Evolutionary conservation across 352 stramenopile species (phyloP), one percentile per base, ranked within the genome.

Genomic region (Aphanomyces cochlioides): DNA sequence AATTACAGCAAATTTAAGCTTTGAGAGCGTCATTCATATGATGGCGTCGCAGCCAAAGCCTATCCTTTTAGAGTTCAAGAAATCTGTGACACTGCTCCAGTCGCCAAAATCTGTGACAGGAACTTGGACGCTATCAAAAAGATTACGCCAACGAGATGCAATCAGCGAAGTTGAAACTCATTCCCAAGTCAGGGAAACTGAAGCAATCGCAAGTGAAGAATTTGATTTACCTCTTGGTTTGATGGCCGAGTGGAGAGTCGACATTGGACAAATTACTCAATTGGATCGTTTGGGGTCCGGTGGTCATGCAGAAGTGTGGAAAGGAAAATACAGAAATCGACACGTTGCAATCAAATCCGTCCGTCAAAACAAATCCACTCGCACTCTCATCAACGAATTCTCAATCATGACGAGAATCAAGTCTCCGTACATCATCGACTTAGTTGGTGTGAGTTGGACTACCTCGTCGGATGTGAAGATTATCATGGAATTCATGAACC

Each of bases 11-110:
- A 74, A 74, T 7, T 90, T 93, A 79, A 79, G 85, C 36, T 95
- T 93, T 69, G 85, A 95, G 65, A 80, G 90, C 37, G 82, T 95
- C 5, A 83, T 93, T 13, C 78, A 80, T 36, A 90, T 91, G 59
- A 73, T 95, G 34, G 93, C 92, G 75, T 88, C 83, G 19, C 73
- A 85, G 6, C 84, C 82, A 1, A 95, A 93, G 71, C 87, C 87
- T 28, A 85, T 95, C 10, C 71, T 88, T 65, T 64, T 95, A 15
- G 75, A 74, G 8, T 95, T 93, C 72, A 28, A 28, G 2, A 28
- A 28, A 28, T 28, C 28, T 28, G 28, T 28, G 28, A 28, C 28
- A 28, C 28, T 2, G 28, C 28, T 28, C 28, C 28, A 28, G 28
- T 28, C 28, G 28, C 28, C 28, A 28, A 28, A 28, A 28, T 28